Base-by-base conservation (phyloP, 495 filamentous ascomycete species). In the Aspergillus coremiiformis region DNA sequence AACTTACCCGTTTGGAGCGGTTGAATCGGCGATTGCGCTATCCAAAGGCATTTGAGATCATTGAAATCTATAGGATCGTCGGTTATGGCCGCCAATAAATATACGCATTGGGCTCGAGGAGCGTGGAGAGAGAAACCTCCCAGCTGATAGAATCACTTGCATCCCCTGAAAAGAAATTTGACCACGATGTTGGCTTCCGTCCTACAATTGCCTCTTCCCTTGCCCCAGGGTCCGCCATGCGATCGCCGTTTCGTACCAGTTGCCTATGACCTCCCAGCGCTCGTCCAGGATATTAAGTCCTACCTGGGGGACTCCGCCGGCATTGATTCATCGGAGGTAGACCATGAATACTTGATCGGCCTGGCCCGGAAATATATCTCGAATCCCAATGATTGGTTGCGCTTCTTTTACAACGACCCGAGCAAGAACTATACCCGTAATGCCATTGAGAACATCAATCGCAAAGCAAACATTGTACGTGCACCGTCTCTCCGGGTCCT, bases 351-450 rank as follows among this genome's bases (percentile, higher is more conserved):
- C 32, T 27, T 70, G 20, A 66, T 66, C 29, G 65, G 64, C 0
- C 45, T 70, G 12, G 53, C 56, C 6, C 49, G 54, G 44, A 70
- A 67, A 41, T 70, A 70, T 45, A 46, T 55, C n/a, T 62, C 64
- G 12, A 60, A 69, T 33, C 62, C 61, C 1, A 57, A 52, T 24
- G 68, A 69, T 45, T 71, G 68, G 68, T 54, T 62, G 26, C 58
- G 56, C 1, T 71, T 55, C 51, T 66, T 60, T 46, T 43, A 64
- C 52, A 69, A 69, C 37, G 68, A 71, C 35, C 55, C 61, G 1
- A 65, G 63, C 57, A 71, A 69, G 51, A 67, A 66, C 35, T 71
- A 71, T 42, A 71, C 68, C 5, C 64, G 68, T 2, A 71, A 71
- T 54, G 59, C 62, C 0, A 67, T 71, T 23, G 68, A 65, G 26